Conservation (phyloP, 2,329 filamentous ascomycete species). For the Parascedosporium putredinis region DNA sequence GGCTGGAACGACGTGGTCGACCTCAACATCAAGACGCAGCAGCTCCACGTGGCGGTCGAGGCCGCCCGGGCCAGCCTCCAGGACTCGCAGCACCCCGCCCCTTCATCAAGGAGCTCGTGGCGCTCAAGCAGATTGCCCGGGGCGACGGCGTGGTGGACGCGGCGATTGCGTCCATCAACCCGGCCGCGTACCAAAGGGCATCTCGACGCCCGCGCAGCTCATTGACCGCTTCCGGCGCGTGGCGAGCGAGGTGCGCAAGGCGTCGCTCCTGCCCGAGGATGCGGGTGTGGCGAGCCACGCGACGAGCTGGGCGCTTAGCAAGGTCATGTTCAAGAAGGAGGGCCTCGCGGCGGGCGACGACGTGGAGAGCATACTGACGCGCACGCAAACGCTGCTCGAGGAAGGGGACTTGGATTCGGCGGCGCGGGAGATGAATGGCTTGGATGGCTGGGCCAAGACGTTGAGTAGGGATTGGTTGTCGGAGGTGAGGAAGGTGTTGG, state of each 20-base stretch:
- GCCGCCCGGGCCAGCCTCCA: constrained; percentile 78
- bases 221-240: constrained; percentile 95
- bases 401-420: constrained; percentile 88
- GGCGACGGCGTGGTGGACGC: constrained; percentile 82
- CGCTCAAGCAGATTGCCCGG: constrained; percentile 81
- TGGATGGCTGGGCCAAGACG: constrained; percentile 91
- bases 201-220: constrained; percentile 73
- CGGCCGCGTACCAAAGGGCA: constrained; percentile 84
- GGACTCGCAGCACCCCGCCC: constrained; percentile 61
- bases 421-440: constrained; percentile 86
- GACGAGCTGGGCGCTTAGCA: constrained; percentile 79
- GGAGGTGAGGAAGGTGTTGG: constrained; percentile 83
- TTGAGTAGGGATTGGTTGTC: constrained; percentile 87
- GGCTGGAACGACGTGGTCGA: constrained; percentile 90
- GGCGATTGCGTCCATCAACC: constrained; percentile 94
- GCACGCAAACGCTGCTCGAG: constrained; percentile 83
- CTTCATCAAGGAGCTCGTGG: constrained; percentile 86
- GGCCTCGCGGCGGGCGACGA: constrained; percentile 74
- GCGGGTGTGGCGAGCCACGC: constrained; percentile 92
- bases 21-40: constrained; percentile 83
- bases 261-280: constrained; percentile 80
- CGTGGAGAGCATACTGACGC: constrained; percentile 84
- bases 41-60: constrained; percentile 91
- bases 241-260: constrained; percentile 86
- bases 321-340: constrained; percentile 93